Conservation (phyloP, 1,284 basidiomycete species). For the Microbotryum silenes-acaulis region DNA sequence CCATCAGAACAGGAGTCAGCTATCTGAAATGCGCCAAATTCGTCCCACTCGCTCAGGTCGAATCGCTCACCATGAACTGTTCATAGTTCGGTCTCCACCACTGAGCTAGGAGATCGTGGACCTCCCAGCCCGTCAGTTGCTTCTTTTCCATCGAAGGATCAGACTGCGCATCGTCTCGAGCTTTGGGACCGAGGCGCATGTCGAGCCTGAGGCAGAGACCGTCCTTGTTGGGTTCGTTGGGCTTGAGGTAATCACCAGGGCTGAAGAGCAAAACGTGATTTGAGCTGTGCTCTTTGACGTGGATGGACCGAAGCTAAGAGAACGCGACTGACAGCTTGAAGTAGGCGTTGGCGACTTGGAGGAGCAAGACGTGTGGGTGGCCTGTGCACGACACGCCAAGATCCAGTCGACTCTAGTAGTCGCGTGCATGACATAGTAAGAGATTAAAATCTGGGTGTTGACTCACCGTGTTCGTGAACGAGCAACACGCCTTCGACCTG, state of each 20-base stretch:
- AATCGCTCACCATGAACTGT: slow-evolving; percentile 78
- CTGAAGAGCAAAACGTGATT: slow-evolving; percentile 44
- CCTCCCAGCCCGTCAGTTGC: slow-evolving; percentile 67
- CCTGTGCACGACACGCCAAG: slow-evolving; percentile 56
- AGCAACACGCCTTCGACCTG: slow-evolving; percentile 87
- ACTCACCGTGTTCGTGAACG: slow-evolving; percentile 57
- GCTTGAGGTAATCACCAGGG: slow-evolving; percentile 95
- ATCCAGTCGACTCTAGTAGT: too few relatives aligned
- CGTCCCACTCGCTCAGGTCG: not conserved
- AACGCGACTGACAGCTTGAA: slow-evolving; percentile 78
- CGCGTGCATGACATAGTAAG: too few relatives aligned
- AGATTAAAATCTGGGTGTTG: not conserved
- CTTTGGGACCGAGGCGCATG: slow-evolving; percentile 68
- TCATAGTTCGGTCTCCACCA: slow-evolving; percentile 99
- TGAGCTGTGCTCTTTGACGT: not conserved
- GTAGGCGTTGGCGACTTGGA: slow-evolving; percentile 97
- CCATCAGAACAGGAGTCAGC: not conserved
- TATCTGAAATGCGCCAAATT: not conserved
- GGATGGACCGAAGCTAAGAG: not conserved
- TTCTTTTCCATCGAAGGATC: slow-evolving; percentile 16
- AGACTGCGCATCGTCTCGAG: slow-evolving; percentile 30
- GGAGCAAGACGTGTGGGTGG: slow-evolving; percentile 90
- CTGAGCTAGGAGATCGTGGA: slow-evolving; percentile 85
- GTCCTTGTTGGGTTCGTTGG: slow-evolving; percentile 83
- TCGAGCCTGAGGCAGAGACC: slow-evolving; percentile 82